phyloP scores from a whole-genome alignment of 176 grass and related monocot species.

The Neostapfia colusana region DNA sequence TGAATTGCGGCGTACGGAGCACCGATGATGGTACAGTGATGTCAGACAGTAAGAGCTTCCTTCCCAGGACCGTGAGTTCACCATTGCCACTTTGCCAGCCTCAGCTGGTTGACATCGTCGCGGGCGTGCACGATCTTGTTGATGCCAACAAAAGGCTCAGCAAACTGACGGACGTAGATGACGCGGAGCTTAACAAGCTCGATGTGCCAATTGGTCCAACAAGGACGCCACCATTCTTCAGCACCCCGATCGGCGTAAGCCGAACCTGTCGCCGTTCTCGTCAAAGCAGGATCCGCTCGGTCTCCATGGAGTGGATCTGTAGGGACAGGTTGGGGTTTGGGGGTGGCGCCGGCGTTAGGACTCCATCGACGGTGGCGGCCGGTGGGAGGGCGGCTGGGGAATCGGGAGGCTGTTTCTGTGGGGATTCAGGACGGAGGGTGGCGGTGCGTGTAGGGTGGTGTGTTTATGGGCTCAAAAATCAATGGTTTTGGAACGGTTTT shows the following conservation, averaged over 20 bases:
- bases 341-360: background rate
- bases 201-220: slow-evolving; percentile 24
- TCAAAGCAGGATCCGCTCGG: slow-evolving; percentile 59
- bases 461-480: slow-evolving; percentile 21
- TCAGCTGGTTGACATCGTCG: slow-evolving; percentile 24
- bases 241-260: slow-evolving; percentile 57
- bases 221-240: slow-evolving; percentile 61
- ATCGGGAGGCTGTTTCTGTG: background rate
- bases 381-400: slow-evolving; percentile 22
- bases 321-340: background rate
- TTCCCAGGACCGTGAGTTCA: slow-evolving; percentile 26
- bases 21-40: slow-evolving; percentile 22
- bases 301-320: slow-evolving; percentile 53
- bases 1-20: slow-evolving; percentile 5
- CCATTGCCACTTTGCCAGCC: background rate
- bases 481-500: slow-evolving; percentile 17
- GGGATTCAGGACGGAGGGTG: background rate
- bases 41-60: slow-evolving; percentile 44
- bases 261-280: slow-evolving; percentile 38
- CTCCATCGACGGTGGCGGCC: slow-evolving; percentile 62
- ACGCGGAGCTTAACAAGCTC: slow-evolving; percentile 34
- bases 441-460: background rate
- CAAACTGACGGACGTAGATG: slow-evolving; percentile 58
- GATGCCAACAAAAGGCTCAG: slow-evolving; percentile 52
- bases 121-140: slow-evolving; percentile 45